Evolutionary conservation across 331 rosid species (phyloP), one percentile per base, ranked within the genome.

Genomic region (Rosa hybrid): DNA sequence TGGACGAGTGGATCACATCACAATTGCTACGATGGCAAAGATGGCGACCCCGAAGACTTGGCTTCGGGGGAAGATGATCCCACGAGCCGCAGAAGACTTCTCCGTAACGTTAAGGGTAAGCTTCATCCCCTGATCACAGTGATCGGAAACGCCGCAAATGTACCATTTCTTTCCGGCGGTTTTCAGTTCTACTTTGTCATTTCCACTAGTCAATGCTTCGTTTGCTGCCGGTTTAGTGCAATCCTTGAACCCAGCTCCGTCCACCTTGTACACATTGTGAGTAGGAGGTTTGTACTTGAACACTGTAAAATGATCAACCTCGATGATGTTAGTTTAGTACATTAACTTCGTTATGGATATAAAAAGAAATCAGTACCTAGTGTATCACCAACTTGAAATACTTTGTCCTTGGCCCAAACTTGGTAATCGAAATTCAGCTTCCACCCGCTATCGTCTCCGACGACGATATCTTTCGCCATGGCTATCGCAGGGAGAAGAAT

Each of bases 371-470:
- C 9, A 77, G 2, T 86, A 92, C 97, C 81, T 27, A 92, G 90
- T 20, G 30, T 73, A 75, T 92, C 97, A 3, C 91, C 94, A 42
- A 90, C 92, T 8, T 0, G 72, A 63, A 92, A 90, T 8, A 72
- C 83, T 77, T 89, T 89, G 64, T 50, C 87, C 1, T 85, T 54
- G 42, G 95, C 80, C 95, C 95, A 92, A 0, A 6, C 46, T 23
- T 76, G 12, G 59, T 89, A 90, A 79, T 89, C 53, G 34, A 82
- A 59, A 11, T 56, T 17, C n/a, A 16, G 5, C 0, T 53, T 76
- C 95, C 97, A 92, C 16, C 93, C 93, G 13, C 45, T 46, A 0
- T 74, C 82, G n/a, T 77, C 92, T 57, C 97, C 97, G 1, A 92
- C 93, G 2, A 41, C 1, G 56, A 68, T 72, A 25, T 84, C 93